A percentile compares a stretch with the other conserved stretches of the same genome.
Evolutionary conservation across 257 asterid genomes (phyloP).

Genomic region (Nyctanthes arbortristis): DNA sequence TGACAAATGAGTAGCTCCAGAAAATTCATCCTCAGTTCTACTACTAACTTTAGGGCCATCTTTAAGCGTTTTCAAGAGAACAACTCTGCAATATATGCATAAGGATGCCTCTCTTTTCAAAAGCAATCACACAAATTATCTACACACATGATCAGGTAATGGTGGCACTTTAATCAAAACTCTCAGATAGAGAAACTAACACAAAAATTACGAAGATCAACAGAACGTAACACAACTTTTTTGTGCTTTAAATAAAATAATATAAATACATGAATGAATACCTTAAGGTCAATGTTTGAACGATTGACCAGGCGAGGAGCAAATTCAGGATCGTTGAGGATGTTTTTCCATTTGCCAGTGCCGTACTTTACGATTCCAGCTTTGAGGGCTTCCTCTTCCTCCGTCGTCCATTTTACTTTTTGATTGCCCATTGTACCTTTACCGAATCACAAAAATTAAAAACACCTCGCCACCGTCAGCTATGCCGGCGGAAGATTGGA

Average conservation of each 20-base stretch:
- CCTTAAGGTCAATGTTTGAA: slow-evolving; percentile 74
- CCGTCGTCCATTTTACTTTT: slow-evolving; percentile 59
- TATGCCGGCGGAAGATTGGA: background rate
- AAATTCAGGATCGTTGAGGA: slow-evolving; percentile 46
- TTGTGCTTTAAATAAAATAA: background rate
- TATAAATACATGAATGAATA: background rate
- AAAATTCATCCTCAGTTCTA: too few species aligned
- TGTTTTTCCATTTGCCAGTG: slow-evolving; percentile 58
- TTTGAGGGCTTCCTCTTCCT: slow-evolving; percentile 55
- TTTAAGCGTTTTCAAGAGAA: background rate
- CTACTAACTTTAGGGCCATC: too few species aligned
- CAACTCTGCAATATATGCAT: background rate
- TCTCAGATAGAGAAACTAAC: background rate
- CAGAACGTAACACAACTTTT: background rate
- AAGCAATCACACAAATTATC: background rate
- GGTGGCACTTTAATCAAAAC: background rate
- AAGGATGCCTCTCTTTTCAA: background rate
- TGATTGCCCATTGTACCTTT: slow-evolving; percentile 52
- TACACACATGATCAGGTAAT: slow-evolving; percentile 1
- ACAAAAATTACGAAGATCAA: background rate
- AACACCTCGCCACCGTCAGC: slow-evolving; percentile 2
- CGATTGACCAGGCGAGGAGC: slow-evolving; percentile 36
- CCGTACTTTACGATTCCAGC: slow-evolving; percentile 65
- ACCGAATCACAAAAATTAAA: background rate
- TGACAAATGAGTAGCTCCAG: background rate